These are phyloP conservation scores for Pseudogymnoascus verrucosus DNA, from an alignment of 2,329 filamentous ascomycete genomes.

Conservation along the genomic window DNA sequence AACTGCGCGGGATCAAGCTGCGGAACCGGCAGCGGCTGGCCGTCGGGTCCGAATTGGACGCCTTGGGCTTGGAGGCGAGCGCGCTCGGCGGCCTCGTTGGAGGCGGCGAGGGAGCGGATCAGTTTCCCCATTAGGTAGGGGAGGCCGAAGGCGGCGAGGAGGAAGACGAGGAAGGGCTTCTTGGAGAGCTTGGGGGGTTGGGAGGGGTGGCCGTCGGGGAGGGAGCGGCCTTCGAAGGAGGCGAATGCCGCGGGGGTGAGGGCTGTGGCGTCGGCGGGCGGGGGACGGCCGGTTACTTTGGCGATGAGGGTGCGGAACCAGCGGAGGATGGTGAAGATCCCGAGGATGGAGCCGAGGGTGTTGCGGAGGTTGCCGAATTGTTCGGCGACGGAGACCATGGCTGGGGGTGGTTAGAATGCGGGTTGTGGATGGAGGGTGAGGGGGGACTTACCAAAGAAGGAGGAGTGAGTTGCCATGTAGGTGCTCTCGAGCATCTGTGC, in stretches of 20 bases:
- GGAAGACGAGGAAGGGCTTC: slow-evolving; percentile 94
- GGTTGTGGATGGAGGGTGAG: not conserved
- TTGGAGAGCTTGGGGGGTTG: slow-evolving; percentile 68
- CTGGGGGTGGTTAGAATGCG: slow-evolving; percentile 38
- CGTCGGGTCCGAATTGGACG: slow-evolving; percentile 43
- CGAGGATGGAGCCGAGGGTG: slow-evolving; percentile 85
- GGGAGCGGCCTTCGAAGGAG: slow-evolving; percentile 66
- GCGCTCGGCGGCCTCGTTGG: slow-evolving; percentile 75
- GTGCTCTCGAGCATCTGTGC: slow-evolving; percentile 99
- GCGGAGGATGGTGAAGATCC: slow-evolving; percentile 91
- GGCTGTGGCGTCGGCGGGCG: slow-evolving; percentile 76
- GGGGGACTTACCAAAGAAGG: slow-evolving; percentile 78
- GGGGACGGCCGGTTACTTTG: slow-evolving; percentile 85
- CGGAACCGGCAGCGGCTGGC: slow-evolving; percentile 36
- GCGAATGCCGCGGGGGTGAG: slow-evolving; percentile 90
- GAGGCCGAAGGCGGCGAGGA: slow-evolving; percentile 86
- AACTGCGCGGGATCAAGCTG: slow-evolving; percentile 80
- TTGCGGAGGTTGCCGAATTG: slow-evolving; percentile 91
- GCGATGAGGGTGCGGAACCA: slow-evolving; percentile 90
- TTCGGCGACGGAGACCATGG: slow-evolving; percentile 97
- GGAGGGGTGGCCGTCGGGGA: slow-evolving; percentile 45
- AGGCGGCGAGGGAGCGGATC: slow-evolving; percentile 74
- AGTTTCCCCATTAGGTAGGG: slow-evolving; percentile 97
- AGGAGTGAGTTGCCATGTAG: slow-evolving; percentile 98
- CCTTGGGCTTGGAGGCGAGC: slow-evolving; percentile 46